Evolutionary conservation across 2,329 filamentous ascomycete species (phyloP).

Genomic region (Cyphellophora attinorum): DNA sequence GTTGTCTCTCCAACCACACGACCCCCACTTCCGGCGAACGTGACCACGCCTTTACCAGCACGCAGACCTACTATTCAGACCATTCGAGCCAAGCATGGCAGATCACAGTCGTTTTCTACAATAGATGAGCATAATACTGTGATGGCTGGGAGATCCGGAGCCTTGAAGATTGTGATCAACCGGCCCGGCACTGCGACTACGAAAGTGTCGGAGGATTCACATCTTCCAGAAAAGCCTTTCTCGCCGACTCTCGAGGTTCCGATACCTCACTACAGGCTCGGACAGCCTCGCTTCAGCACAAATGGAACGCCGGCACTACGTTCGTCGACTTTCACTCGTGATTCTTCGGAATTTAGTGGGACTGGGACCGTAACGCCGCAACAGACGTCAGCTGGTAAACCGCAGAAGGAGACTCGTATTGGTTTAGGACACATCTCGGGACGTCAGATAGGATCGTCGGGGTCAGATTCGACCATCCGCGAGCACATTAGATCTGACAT

Average conservation of each 20-base stretch:
- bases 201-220: constrained; percentile 25
- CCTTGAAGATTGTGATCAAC: constrained; percentile 73
- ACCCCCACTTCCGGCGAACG: neutral
- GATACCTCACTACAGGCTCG: constrained; percentile 77
- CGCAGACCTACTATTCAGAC: neutral
- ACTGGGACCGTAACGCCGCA: no score
- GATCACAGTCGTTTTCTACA: constrained; percentile 62
- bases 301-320: constrained; percentile 68
- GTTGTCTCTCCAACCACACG: no score
- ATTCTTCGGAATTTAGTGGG: no score
- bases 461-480: constrained; percentile 17
- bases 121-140: constrained; percentile 51
- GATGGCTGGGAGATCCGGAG: constrained; percentile 41
- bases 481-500: constrained; percentile 51
- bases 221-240: constrained; percentile 16
- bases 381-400: constrained; percentile 8
- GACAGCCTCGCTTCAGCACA: constrained; percentile 69
- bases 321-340: constrained; percentile 63
- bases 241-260: constrained; percentile 58
- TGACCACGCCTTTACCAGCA: neutral
- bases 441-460: constrained; percentile 23
- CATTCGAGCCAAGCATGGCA: constrained; percentile 14
- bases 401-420: no score
- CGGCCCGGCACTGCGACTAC: constrained; percentile 55
- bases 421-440: no score